These are phyloP conservation scores for Pseudomassariella vexata DNA, from an alignment of 2,329 filamentous ascomycete genomes.

Conservation along the genomic window DNA sequence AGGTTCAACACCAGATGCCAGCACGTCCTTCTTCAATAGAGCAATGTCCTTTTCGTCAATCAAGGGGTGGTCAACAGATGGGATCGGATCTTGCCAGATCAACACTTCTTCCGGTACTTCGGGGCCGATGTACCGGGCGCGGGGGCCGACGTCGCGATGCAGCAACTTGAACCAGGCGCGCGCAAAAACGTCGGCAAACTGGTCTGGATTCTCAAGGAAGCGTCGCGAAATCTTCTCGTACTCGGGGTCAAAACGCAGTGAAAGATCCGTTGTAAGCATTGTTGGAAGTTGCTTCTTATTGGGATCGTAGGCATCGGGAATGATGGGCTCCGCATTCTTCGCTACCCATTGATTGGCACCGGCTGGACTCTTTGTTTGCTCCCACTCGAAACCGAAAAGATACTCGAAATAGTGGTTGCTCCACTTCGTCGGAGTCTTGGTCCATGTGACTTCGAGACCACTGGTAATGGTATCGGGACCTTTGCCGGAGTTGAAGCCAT, in stretches of 20 bases:
- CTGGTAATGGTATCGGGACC: constrained; percentile 70
- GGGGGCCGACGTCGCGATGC: constrained; percentile 73
- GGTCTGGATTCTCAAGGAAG: constrained; percentile 62
- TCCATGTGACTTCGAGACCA: constrained; percentile 77
- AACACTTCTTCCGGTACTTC: constrained; percentile 65
- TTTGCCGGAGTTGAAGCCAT: constrained; percentile 58
- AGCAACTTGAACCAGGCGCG: constrained; percentile 80
- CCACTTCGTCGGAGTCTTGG: constrained; percentile 70
- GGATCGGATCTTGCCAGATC: constrained; percentile 72
- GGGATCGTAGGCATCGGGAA: constrained; percentile 65
- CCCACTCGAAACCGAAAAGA: constrained; percentile 75
- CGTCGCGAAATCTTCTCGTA: constrained; percentile 73
- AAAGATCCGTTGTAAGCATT: constrained; percentile 72
- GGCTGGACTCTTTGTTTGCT: constrained; percentile 67
- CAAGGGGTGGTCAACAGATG: constrained; percentile 48
- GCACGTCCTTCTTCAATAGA: constrained; percentile 63
- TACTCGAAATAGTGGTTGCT: constrained; percentile 70
- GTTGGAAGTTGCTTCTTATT: constrained; percentile 68
- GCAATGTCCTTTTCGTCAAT: constrained; percentile 59
- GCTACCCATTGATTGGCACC: constrained; percentile 75
- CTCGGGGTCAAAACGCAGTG: constrained; percentile 63
- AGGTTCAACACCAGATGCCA: constrained; percentile 54
- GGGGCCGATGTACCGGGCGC: constrained; percentile 65
- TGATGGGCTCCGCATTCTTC: constrained; percentile 59
- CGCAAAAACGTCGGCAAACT: constrained; percentile 64